phyloP scores from a whole-genome alignment of 116 monocot species.

The Thalassia testudinum region DNA sequence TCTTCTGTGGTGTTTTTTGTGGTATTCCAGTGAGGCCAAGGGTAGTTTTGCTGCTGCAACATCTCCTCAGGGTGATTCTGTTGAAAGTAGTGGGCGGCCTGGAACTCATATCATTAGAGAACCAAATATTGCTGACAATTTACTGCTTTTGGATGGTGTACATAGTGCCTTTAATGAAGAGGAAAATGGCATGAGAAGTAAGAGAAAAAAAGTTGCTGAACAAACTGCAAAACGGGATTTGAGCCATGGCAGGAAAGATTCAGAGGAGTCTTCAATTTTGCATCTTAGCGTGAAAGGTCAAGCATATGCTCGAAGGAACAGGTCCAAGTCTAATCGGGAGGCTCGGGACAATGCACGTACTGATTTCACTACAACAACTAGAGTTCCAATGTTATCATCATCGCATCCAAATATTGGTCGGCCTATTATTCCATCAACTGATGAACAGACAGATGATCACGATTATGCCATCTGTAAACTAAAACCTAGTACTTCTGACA shows the following conservation, averaged over 20 bases:
- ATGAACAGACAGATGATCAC: constrained; percentile 19
- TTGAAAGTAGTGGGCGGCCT: constrained; percentile 77
- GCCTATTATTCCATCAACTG: constrained; percentile 10
- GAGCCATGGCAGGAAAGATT: constrained; percentile 29
- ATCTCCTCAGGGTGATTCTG: constrained; percentile 85
- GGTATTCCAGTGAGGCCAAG: constrained; percentile 56
- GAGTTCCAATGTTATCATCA: no score
- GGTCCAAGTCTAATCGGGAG: constrained; percentile 42
- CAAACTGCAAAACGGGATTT: constrained; percentile 27
- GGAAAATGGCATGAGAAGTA: constrained; percentile 26
- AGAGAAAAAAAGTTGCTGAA: constrained; percentile 36
- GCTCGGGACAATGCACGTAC: constrained; percentile 21
- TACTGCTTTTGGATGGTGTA: constrained; percentile 56
- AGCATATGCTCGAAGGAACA: constrained; percentile 75
- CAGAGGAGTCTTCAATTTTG: constrained; percentile 48
- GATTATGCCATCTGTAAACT: constrained; percentile 22
- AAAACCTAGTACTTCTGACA: constrained; percentile 30
- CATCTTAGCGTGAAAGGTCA: constrained; percentile 56
- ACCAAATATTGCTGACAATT: constrained; percentile 73
- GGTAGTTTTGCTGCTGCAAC: constrained; percentile 64
- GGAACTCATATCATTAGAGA: constrained; percentile 34
- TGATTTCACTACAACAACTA: no score
- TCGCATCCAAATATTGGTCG: constrained; percentile 5
- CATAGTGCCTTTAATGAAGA: constrained; percentile 24
- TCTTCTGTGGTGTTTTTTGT: neutral